Evolutionary conservation across 2,329 filamentous ascomycete species (phyloP).

Genomic region (Verticillium nubilum): DNA sequence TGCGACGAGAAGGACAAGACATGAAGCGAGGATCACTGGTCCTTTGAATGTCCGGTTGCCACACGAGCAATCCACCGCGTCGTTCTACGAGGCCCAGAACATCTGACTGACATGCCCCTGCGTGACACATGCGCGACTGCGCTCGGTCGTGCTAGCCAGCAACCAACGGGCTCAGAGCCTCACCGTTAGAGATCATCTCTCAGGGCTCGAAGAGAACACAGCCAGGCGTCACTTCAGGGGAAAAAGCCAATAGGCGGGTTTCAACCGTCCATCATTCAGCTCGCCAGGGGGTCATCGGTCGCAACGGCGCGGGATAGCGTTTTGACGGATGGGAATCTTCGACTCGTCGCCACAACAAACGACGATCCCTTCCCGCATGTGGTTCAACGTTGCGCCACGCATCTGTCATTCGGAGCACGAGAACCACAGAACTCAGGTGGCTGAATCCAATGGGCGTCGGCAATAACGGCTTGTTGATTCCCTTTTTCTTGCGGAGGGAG

Average conservation of each 20-base stretch:
- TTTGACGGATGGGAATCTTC: background rate
- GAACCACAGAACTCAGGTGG: background rate
- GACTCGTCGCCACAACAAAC: background rate
- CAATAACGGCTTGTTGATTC: slow-evolving; percentile 9
- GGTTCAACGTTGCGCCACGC: background rate
- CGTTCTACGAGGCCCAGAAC: slow-evolving; percentile 7
- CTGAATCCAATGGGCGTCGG: background rate
- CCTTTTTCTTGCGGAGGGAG: background rate
- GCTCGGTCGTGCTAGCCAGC: background rate
- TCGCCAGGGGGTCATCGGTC: background rate
- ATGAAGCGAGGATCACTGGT: background rate
- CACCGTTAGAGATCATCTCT: background rate
- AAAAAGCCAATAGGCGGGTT: background rate
- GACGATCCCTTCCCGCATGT: slow-evolving; percentile 2
- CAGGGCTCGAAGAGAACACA: background rate
- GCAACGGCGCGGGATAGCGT: background rate
- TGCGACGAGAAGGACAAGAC: background rate
- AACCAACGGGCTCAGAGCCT: background rate
- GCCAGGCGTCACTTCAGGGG: background rate
- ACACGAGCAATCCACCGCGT: slow-evolving; percentile 2
- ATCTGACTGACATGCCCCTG: slow-evolving; percentile 4
- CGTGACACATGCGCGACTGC: background rate
- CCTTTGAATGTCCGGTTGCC: background rate
- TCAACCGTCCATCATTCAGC: background rate
- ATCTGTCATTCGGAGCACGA: slow-evolving; percentile 3